Base-by-base conservation (phyloP, 176 grass and related monocot genomes). In the Oryza punctata region DNA sequence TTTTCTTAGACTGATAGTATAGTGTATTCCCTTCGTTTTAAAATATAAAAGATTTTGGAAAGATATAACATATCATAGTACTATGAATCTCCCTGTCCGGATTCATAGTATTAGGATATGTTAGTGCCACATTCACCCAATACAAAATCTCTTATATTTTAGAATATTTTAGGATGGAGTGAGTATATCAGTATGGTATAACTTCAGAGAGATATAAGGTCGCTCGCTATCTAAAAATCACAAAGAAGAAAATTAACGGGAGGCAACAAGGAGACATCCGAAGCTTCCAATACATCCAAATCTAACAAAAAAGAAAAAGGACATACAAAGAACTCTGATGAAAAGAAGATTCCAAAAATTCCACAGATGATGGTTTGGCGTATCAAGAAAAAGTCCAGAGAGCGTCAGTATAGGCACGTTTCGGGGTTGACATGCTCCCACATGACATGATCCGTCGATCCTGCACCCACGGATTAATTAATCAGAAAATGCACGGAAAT, bases 261-360 rank as follows among this genome's bases (percentile, higher is more conserved):
- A 29, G 68, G 67, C 13, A 14, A 41, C 23, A 40, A 81, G 12
- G 37, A 28, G 79, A n/a, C 50, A 72, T n/a, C 50, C 79, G 49
- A 21, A 61, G 67, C 50, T 71, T 81, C 67, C 28, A 72, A 45
- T 52, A n/a, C 69, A 38, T 73, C 80, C 33, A 43, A 61, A 60
- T 81, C 50, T 15, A 21, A 21, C 6, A 8, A 37, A 16, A 37
- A 60, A 9, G 15, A 37, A 33, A 25, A 60, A 2, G 16, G 18
- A 2, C 18, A 10, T 1, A 11, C 0, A 3, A 12, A 10, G 18
- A 18, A 1, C 41, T 72, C 52, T 15, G 68, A 61, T 61, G 19
- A 72, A n/a, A 10, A 72, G 24, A 82, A 63, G 24, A 63, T 14
- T 64, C 59, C 80, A 73, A 61, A 64, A 27, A 2, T 6, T 16